phyloP scores from a whole-genome alignment of 2,329 filamentous ascomycete genomes.

The Onygenales sp. region DNA sequence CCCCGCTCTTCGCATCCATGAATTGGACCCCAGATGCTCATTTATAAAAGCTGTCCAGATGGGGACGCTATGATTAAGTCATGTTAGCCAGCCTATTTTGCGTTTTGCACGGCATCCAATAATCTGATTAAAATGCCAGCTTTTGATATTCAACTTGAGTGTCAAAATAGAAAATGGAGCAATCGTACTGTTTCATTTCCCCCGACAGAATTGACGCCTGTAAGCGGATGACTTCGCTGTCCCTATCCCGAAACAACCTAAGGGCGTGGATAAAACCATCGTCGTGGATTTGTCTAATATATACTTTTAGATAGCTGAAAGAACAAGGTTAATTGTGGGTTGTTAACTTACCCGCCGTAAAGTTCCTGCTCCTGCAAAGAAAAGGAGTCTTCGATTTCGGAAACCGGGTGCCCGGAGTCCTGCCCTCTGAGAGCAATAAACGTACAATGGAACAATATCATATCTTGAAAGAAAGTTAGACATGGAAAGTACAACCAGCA shows the following conservation, averaged over 20 bases:
- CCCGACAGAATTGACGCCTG: conserved; percentile 48
- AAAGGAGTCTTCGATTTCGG: conserved; percentile 39
- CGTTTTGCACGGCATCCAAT: too few relatives aligned
- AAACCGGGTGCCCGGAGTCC: conserved; percentile 34
- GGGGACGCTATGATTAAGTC: conserved; percentile 33
- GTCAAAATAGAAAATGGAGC: not conserved
- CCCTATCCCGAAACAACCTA: conserved; percentile 43
- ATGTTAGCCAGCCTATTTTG: too few relatives aligned
- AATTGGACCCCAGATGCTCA: conserved; percentile 34
- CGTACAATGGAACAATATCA: conserved; percentile 49
- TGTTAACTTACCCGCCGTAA: conserved; percentile 38
- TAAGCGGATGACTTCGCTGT: conserved; percentile 44
- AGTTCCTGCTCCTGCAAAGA: conserved; percentile 38
- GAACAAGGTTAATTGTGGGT: not conserved
- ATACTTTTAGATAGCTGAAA: conserved; percentile 10
- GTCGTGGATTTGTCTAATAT: conserved; percentile 42
- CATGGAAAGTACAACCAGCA: conserved; percentile 1
- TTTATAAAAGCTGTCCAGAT: conserved; percentile 54
- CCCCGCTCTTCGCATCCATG: conserved; percentile 39
- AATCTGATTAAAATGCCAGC: too few relatives aligned
- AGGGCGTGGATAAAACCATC: conserved; percentile 44
- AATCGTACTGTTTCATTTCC: conserved; percentile 37
- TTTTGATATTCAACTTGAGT: not conserved
- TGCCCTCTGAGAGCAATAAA: conserved; percentile 50
- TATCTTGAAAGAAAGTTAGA: conserved; percentile 25